phyloP scores from a whole-genome alignment of 805 yeast species.

The Metschnikowia shivogae region DNA sequence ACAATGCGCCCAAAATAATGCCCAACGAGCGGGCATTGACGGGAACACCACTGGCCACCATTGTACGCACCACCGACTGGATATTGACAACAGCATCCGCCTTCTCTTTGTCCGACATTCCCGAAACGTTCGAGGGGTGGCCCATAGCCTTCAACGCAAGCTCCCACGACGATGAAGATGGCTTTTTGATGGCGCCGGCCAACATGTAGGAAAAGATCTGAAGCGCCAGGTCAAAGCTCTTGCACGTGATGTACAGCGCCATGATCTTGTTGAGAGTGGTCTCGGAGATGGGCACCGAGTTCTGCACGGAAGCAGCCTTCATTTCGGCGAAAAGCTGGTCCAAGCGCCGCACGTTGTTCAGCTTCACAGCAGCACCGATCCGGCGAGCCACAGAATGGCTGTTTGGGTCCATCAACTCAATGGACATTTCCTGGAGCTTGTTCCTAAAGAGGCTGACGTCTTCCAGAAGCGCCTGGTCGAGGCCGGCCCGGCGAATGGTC shows the following conservation, averaged over 20 bases:
- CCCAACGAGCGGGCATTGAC: conserved; percentile 50
- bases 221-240: conserved; percentile 34
- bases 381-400: conserved; percentile 20
- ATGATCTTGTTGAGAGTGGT: conserved; percentile 41
- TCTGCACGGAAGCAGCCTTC: conserved; percentile 21
- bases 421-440: conserved; percentile 10
- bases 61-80: conserved; percentile 29
- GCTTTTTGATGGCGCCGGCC: conserved; percentile 29
- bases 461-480: conserved; percentile 7
- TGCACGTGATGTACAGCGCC: conserved; percentile 41
- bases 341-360: conserved; percentile 19
- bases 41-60: conserved; percentile 22
- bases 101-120: conserved; percentile 28
- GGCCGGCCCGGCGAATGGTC: conserved; percentile 17
- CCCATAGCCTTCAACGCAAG: conserved; percentile 50
- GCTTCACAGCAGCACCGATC: conserved; percentile 21
- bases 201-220: conserved; percentile 50
- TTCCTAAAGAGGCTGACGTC: conserved; percentile 6
- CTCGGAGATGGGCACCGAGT: conserved; percentile 35
- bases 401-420: conserved; percentile 33
- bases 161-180: conserved; percentile 56
- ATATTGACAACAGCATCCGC: conserved; percentile 19
- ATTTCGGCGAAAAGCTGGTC: conserved; percentile 23
- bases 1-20: conserved; percentile 44
- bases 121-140: conserved; percentile 24